Evolutionary conservation across 345 rosid genomes (phyloP).

Genomic region (Sonneratia alba): DNA sequence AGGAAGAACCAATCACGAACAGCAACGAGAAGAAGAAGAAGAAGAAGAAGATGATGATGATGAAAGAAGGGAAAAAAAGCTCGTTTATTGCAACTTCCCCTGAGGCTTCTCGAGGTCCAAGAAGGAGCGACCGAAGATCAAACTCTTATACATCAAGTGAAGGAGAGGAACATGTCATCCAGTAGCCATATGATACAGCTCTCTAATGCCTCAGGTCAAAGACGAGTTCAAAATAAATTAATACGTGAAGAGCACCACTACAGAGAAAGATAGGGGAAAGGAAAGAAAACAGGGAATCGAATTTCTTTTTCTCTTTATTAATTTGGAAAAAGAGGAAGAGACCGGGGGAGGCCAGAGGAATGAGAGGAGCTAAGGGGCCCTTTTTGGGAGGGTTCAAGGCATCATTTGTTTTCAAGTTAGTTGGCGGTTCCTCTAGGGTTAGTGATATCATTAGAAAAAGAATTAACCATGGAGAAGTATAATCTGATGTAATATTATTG

Average conservation of each 20-base stretch:
- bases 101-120: slow-evolving; percentile 3
- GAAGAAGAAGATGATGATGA: background rate
- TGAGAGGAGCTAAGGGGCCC: slow-evolving; percentile 8
- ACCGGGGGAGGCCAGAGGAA: slow-evolving; percentile 20
- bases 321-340: slow-evolving; percentile 38
- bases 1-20: background rate
- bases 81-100: background rate
- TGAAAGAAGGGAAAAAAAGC: no score
- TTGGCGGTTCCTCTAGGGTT: background rate
- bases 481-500: no score
- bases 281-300: background rate
- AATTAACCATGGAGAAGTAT: no score
- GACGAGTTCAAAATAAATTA: background rate
- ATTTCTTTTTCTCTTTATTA: background rate
- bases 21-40: background rate
- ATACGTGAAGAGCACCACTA: slow-evolving; percentile 21
- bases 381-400: slow-evolving; percentile 10
- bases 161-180: background rate
- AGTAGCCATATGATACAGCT: background rate
- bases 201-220: background rate
- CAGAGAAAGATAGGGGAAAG: no score
- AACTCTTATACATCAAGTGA: slow-evolving; percentile 8
- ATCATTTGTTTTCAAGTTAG: background rate
- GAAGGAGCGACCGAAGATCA: slow-evolving; percentile 3
- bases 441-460: background rate